Conservation (phyloP, 1,284 basidiomycete genomes). For the Heterobasidion annosum region DNA sequence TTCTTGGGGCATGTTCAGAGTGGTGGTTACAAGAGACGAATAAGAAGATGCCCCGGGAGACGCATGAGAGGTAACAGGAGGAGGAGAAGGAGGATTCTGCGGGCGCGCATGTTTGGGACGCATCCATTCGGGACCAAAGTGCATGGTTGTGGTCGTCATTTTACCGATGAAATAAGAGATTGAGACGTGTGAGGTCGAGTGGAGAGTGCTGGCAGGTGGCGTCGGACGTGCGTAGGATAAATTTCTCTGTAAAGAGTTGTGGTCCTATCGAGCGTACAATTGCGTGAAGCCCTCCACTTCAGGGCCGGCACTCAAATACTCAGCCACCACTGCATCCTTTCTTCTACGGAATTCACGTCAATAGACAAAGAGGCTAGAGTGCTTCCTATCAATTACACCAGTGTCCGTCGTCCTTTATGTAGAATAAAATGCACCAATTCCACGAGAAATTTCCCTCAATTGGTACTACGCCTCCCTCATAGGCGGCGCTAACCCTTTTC, state of each 20-base stretch:
- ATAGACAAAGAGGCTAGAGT: no score
- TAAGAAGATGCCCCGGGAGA: conserved; percentile 60
- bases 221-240: neutral
- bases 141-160: conserved; percentile 72
- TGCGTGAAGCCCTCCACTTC: neutral
- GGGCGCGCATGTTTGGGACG: conserved; percentile 62
- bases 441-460: neutral
- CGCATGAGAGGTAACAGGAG: conserved; percentile 32
- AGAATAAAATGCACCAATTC: neutral
- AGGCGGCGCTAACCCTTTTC: neutral
- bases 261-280: neutral
- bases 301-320: conserved; percentile 2
- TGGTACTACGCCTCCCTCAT: neutral
- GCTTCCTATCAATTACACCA: no score
- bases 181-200: neutral
- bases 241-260: neutral
- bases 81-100: conserved; percentile 47
- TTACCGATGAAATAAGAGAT: conserved; percentile 10
- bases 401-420: no score
- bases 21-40: conserved; percentile 66
- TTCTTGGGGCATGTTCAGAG: conserved; percentile 37
- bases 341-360: neutral
- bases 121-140: conserved; percentile 89
- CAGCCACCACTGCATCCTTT: neutral
- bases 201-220: neutral